These are phyloP conservation scores for Apiospora phragmitis DNA, from an alignment of 2,329 filamentous ascomycete genomes.

Conservation along the genomic window DNA sequence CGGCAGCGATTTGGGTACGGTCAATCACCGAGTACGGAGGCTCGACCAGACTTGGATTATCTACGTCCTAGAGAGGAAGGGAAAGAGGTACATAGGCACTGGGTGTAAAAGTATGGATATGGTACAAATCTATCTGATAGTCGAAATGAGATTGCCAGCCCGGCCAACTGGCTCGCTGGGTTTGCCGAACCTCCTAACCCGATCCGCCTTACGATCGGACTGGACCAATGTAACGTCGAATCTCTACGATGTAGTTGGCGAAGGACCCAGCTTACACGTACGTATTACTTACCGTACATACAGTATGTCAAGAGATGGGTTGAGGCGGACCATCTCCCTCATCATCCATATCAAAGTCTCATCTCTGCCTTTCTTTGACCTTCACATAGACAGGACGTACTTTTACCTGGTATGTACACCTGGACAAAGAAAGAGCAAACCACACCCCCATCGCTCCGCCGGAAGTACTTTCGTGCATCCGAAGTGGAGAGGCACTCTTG, in stretches of 20 bases:
- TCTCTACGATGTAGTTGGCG: background rate
- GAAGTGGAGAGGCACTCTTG: background rate
- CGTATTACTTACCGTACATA: background rate
- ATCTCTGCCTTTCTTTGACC: background rate
- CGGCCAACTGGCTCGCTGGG: background rate
- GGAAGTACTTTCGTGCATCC: background rate
- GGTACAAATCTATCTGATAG: background rate
- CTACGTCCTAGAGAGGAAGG: background rate
- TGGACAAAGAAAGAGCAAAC: background rate
- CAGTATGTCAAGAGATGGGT: background rate
- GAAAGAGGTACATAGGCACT: background rate
- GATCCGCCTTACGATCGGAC: background rate
- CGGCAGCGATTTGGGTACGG: background rate
- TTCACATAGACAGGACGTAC: background rate
- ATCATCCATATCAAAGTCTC: background rate
- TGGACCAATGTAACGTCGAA: slow-evolving; percentile 5
- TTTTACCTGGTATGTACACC: no score
- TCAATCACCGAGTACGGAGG: background rate
- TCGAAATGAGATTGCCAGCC: background rate
- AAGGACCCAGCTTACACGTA: background rate
- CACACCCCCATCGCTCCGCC: background rate
- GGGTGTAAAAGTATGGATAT: background rate
- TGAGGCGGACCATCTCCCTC: background rate
- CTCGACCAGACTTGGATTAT: background rate
- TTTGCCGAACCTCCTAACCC: background rate